Conservation (phyloP, 2,329 filamentous ascomycete species). For the Beauveria sp. region DNA sequence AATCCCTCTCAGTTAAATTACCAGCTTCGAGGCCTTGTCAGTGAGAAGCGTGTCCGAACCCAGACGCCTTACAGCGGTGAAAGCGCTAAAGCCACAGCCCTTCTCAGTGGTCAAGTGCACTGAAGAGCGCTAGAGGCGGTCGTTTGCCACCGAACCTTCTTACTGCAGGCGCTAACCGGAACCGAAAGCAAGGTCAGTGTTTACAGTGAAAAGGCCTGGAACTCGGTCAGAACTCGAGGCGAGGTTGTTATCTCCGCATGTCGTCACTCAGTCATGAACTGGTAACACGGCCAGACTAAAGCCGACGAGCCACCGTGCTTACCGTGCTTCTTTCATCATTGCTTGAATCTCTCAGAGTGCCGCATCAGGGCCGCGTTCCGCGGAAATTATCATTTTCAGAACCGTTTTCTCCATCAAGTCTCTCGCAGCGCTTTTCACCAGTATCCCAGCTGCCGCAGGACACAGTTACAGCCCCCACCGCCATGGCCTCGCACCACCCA, state of each 20-base stretch:
- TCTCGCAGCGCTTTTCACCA: background rate
- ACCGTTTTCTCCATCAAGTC: background rate
- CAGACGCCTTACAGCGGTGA: too few relatives aligned
- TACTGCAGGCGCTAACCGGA: background rate
- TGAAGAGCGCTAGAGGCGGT: background rate
- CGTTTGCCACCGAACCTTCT: background rate
- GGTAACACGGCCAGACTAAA: background rate
- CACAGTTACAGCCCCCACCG: background rate
- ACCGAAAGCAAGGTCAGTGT: background rate
- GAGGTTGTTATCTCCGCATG: constrained; percentile 12
- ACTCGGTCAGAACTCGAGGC: background rate
- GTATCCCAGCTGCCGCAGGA: background rate
- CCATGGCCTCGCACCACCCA: background rate
- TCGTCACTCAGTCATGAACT: constrained; percentile 6
- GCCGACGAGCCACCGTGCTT: background rate
- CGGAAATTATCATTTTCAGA: background rate
- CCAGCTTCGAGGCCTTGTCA: too few relatives aligned
- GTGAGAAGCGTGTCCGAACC: too few relatives aligned
- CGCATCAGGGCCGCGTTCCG: background rate
- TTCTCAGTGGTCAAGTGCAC: background rate
- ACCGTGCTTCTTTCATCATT: background rate
- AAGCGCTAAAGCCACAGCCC: too few relatives aligned
- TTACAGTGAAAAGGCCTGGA: background rate
- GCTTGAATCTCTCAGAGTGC: background rate
- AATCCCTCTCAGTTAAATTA: too few relatives aligned